phyloP scores from a whole-genome alignment of 2,329 filamentous ascomycete species.

The Sporothrix brasiliensis region DNA sequence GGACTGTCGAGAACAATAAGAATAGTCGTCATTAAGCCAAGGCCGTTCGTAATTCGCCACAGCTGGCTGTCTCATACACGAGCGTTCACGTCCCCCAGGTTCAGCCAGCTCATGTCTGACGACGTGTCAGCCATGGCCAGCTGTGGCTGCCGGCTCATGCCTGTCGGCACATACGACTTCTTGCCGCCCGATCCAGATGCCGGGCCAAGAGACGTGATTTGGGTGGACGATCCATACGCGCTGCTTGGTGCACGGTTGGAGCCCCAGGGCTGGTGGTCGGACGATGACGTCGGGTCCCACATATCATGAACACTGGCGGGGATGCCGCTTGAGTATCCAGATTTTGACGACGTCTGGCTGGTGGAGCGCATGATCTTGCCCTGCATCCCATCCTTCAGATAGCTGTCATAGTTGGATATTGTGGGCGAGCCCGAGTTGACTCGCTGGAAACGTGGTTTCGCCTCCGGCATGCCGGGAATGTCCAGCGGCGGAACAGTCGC shows the following conservation, averaged over 20 bases:
- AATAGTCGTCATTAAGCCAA: constrained; percentile 9
- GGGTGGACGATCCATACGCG: constrained; percentile 52
- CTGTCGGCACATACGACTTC: constrained; percentile 38
- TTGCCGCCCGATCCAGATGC: constrained; percentile 37
- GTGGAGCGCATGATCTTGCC: constrained; percentile 63
- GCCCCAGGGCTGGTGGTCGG: constrained; percentile 52
- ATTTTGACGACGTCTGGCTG: constrained; percentile 53
- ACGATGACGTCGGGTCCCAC: constrained; percentile 55
- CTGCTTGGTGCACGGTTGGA: constrained; percentile 55
- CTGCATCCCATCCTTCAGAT: constrained; percentile 59
- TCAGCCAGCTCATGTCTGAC: constrained; percentile 79
- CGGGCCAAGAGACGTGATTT: constrained; percentile 49
- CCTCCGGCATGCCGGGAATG: constrained; percentile 55
- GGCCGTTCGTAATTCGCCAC: constrained; percentile 1
- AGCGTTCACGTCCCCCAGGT: constrained; percentile 57
- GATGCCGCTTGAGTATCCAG: constrained; percentile 65
- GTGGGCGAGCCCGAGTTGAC: constrained; percentile 72
- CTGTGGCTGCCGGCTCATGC: constrained; percentile 54
- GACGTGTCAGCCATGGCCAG: constrained; percentile 54
- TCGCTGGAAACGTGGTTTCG: constrained; percentile 63
- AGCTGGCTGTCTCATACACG: constrained; percentile 27
- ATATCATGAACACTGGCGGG: constrained; percentile 64
- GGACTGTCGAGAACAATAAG: constrained; percentile 29
- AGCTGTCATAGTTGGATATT: constrained; percentile 61
- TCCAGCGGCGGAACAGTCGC: constrained; percentile 70